Conservation (phyloP, 2,329 filamentous ascomycete genomes). For the Coleophoma crateriformis region DNA sequence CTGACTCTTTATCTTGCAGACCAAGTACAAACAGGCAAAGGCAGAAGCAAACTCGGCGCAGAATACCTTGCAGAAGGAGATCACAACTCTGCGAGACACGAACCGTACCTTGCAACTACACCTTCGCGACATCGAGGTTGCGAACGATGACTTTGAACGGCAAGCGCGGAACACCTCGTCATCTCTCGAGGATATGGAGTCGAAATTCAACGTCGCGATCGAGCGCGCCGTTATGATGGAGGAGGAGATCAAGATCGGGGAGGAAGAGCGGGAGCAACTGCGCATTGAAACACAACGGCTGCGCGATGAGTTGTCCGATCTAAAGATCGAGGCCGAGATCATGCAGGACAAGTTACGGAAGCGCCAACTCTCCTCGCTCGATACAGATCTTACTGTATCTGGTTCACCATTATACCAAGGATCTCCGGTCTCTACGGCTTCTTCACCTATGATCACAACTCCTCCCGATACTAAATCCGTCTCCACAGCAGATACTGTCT, state of each 20-base stretch:
- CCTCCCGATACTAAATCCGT: constrained; percentile 69
- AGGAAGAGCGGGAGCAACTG: constrained; percentile 84
- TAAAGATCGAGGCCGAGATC: constrained; percentile 93
- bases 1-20: constrained; percentile 41
- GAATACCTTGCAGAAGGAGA: constrained; percentile 86
- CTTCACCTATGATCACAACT: constrained; percentile 84
- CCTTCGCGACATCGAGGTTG: constrained; percentile 91
- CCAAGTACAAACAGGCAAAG: constrained; percentile 95
- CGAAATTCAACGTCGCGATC: constrained; percentile 92
- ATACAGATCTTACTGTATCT: constrained; percentile 55
- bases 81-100: constrained; percentile 80
- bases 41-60: constrained; percentile 80
- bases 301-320: constrained; percentile 83
- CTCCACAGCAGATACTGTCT: constrained; percentile 49
- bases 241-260: constrained; percentile 85
- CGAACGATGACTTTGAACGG: constrained; percentile 96
- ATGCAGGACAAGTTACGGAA: constrained; percentile 89
- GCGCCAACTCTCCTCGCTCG: constrained; percentile 53
- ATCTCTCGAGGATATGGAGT: constrained; percentile 93
- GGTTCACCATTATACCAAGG: constrained; percentile 70
- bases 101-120: constrained; percentile 78
- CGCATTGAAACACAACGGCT: constrained; percentile 88
- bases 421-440: constrained; percentile 80
- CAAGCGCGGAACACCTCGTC: constrained; percentile 94
- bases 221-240: constrained; percentile 91